A percentile compares a stretch with the other conserved stretches of the same genome.
phyloP scores from a whole-genome alignment of 768 basidiomycete genomes.

The Hypsizygus marmoreus region DNA sequence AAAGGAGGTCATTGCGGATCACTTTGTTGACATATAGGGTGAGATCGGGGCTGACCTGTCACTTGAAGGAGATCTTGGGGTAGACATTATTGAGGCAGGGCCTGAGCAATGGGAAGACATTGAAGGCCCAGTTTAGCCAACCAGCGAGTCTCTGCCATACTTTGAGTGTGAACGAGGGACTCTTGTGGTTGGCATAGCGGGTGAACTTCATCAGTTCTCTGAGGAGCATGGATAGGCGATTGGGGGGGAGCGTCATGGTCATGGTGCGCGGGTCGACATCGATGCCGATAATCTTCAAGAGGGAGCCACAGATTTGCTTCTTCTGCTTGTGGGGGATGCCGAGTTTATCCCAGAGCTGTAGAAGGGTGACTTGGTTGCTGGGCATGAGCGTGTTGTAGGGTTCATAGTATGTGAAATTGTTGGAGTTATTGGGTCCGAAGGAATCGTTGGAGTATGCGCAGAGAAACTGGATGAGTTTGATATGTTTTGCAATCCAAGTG shows the following conservation, averaged over 20 bases:
- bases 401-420: conserved; percentile 24
- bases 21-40: too few relatives aligned
- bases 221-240: conserved; percentile 6
- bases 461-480: conserved; percentile 19
- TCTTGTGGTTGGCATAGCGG: neutral
- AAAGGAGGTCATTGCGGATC: too few relatives aligned
- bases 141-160: too few relatives aligned
- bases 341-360: conserved; percentile 40
- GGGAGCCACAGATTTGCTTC: conserved; percentile 39
- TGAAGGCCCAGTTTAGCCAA: too few relatives aligned
- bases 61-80: too few relatives aligned
- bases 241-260: conserved; percentile 25
- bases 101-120: too few relatives aligned
- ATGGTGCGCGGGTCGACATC: conserved; percentile 32
- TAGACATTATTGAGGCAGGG: too few relatives aligned
- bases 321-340: conserved; percentile 37
- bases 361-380: conserved; percentile 29
- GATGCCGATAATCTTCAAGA: conserved; percentile 41
- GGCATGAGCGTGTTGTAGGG: conserved; percentile 31
- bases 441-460: conserved; percentile 37
- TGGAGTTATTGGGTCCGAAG: conserved; percentile 20
- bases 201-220: neutral
- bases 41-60: too few relatives aligned
- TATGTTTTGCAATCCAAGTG: conserved; percentile 35
- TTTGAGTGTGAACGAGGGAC: neutral